Evolutionary conservation across 164 flowering plant genomes (phyloP).

Genomic region (Vitis vinifera): DNA sequence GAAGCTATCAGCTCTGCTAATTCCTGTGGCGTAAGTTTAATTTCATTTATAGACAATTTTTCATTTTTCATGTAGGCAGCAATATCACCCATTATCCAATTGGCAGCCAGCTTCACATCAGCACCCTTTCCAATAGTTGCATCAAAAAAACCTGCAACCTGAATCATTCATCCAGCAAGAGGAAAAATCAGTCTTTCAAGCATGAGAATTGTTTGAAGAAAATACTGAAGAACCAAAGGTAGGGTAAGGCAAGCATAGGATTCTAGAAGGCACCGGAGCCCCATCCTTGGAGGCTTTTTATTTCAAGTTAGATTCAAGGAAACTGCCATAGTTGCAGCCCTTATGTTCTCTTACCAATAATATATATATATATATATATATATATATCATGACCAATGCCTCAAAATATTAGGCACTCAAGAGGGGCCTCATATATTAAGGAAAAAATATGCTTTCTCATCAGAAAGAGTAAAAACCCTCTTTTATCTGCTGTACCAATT

Average conservation of each 20-base stretch:
- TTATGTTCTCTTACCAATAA: too few relatives aligned
- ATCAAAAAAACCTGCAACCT: conserved; percentile 88
- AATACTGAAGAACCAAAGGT: not conserved
- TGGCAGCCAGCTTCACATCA: conserved; percentile 86
- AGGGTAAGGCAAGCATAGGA: not conserved
- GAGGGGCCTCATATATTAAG: too few relatives aligned
- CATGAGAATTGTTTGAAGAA: not conserved
- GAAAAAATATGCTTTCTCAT: too few relatives aligned
- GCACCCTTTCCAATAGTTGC: conserved; percentile 72
- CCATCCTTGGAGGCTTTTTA: not conserved
- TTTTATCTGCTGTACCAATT: too few relatives aligned
- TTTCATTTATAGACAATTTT: conserved; percentile 65
- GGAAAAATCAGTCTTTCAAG: not conserved
- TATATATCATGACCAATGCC: too few relatives aligned
- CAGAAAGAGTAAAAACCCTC: too few relatives aligned
- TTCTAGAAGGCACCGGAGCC: not conserved
- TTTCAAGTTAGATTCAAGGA: too few relatives aligned
- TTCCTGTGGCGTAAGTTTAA: conserved; percentile 76
- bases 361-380: too few relatives aligned
- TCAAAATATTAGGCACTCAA: too few relatives aligned
- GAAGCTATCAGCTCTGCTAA: conserved; percentile 80
- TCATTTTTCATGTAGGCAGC: conserved; percentile 90
- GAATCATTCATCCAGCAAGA: conserved; percentile 18
- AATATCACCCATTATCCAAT: conserved; percentile 97
- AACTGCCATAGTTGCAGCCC: too few relatives aligned